Conservation (phyloP, 163 green algal genomes). For the Chlorella variabilis region DNA sequence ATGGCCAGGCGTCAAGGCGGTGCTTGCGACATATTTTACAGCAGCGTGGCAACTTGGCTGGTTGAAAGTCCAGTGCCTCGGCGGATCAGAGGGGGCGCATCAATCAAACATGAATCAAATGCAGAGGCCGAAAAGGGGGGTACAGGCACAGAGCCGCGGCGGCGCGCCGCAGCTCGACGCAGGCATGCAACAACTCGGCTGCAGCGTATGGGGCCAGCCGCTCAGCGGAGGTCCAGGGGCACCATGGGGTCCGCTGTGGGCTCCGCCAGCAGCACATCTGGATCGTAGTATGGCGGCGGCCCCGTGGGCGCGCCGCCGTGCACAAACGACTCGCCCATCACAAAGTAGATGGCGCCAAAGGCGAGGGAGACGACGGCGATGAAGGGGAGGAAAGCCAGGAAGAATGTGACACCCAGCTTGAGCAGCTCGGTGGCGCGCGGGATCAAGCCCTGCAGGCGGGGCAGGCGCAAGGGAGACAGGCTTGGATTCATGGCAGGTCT, state of each 20-base stretch:
- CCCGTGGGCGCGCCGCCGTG: slow-evolving; percentile 55
- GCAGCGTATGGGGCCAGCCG: too few relatives aligned
- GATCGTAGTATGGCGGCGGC: slow-evolving; percentile 67
- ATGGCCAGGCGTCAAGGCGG: too few relatives aligned
- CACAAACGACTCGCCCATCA: slow-evolving; percentile 74
- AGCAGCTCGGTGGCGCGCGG: slow-evolving; percentile 49
- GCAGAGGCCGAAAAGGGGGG: too few relatives aligned
- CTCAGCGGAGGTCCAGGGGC: slow-evolving; percentile 46
- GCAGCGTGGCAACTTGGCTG: too few relatives aligned
- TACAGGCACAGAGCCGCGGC: too few relatives aligned
- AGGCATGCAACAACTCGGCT: too few relatives aligned
- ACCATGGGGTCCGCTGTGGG: slow-evolving; percentile 76
- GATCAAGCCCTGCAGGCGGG: slow-evolving; percentile 49
- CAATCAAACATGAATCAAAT: too few relatives aligned
- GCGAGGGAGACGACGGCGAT: slow-evolving; percentile 16
- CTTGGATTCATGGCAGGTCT: too few relatives aligned
- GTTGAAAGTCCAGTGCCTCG: too few relatives aligned
- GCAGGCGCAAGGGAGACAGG: background rate
- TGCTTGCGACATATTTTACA: too few relatives aligned
- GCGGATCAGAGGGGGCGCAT: too few relatives aligned
- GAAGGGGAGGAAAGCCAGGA: slow-evolving; percentile 52
- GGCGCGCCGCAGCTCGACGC: too few relatives aligned
- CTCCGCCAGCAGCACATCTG: slow-evolving; percentile 66
- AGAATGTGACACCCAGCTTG: slow-evolving; percentile 53
- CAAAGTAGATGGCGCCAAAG: background rate